phyloP scores from a whole-genome alignment of 371 early-diverging fungal species.

The Lichtheimia corymbifera region DNA sequence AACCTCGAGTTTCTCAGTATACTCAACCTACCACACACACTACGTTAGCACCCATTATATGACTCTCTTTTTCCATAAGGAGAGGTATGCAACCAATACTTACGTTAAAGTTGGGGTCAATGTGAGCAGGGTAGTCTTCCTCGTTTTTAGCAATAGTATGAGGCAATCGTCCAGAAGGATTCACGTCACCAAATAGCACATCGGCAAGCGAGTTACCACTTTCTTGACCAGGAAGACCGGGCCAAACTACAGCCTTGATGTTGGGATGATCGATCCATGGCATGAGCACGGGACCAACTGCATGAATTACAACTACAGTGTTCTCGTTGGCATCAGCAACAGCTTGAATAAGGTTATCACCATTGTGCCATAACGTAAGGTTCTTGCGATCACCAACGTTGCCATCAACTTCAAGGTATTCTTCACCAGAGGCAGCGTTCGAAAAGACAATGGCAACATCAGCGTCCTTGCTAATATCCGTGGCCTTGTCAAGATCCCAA shows the following conservation, averaged over 20 bases:
- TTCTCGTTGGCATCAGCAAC: slow-evolving; percentile 43
- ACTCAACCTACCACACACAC: slow-evolving; percentile 24
- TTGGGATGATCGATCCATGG: slow-evolving; percentile 53
- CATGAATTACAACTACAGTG: slow-evolving; percentile 54
- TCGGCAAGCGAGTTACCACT: slow-evolving; percentile 54
- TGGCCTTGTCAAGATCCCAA: slow-evolving; percentile 35
- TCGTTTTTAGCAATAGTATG: slow-evolving; percentile 36
- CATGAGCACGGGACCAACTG: slow-evolving; percentile 51
- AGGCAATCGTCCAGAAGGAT: slow-evolving; percentile 57
- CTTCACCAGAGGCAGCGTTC: slow-evolving; percentile 61
- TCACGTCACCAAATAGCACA: slow-evolving; percentile 53
- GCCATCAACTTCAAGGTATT: slow-evolving; percentile 29
- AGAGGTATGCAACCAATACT: neutral
- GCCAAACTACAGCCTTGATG: slow-evolving; percentile 40
- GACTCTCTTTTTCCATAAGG: neutral
- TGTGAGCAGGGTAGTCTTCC: slow-evolving; percentile 36
- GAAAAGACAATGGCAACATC: slow-evolving; percentile 63
- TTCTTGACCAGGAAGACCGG: slow-evolving; percentile 53
- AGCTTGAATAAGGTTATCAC: slow-evolving; percentile 52
- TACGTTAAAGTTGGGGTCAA: slow-evolving; percentile 6
- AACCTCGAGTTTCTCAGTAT: slow-evolving; percentile 49
- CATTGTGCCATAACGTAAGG: slow-evolving; percentile 56
- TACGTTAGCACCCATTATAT: neutral
- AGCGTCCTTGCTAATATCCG: slow-evolving; percentile 34
- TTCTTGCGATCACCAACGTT: slow-evolving; percentile 58